Base-by-base conservation (phyloP, 2,329 filamentous ascomycete species). In the Mycosphaerelloides madeirae region DNA sequence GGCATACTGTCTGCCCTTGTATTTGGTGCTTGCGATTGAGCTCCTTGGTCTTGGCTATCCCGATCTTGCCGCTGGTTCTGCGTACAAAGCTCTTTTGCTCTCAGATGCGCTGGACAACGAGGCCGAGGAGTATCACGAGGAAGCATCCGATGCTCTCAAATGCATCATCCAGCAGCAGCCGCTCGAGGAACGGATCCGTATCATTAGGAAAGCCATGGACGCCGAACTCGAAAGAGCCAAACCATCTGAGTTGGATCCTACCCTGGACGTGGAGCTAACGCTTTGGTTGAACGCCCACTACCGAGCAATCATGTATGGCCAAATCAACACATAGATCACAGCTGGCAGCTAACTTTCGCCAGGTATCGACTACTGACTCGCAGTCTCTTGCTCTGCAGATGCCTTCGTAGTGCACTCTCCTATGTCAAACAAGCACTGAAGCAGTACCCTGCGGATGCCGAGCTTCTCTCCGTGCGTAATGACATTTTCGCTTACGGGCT, bases 31-130 rank as follows among this genome's bases (percentile, higher is more conserved):
- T 25, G 87, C 87, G 18, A 70, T 78, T 28, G 72, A 85, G 32
- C 81, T 96, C 65, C 77, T 81, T 13, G 72, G 80, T 35, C 75
- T 96, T 36, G 87, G 81, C 29, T 97, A 95, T 65, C 87, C 88
- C 0, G 93, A 98, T 65, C 78, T 98, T 31, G 89, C 89, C 4
- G 83, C 84, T 9, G 87, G 88, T 28, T 90, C 96, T 71, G 87
- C 88, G 4, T 97, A 97, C 64, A 84, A 85, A 43, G 89, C 90
- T 1, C 75, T 97, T n/a, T 78, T 95, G 3, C 72, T 98, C 36
- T 78, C 85, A 13, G 91, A 97, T 61, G 87, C 93, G 54, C 77
- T 88, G 29, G 68, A 76, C 52, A 83, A 93, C 43, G 85, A 91
- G 50, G 78, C 80, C 31, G 90, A 86, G 55, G 88, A 96, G 65